Evolutionary conservation across 2,329 filamentous ascomycete genomes (phyloP).

Genomic region (Epichloe amarillans): DNA sequence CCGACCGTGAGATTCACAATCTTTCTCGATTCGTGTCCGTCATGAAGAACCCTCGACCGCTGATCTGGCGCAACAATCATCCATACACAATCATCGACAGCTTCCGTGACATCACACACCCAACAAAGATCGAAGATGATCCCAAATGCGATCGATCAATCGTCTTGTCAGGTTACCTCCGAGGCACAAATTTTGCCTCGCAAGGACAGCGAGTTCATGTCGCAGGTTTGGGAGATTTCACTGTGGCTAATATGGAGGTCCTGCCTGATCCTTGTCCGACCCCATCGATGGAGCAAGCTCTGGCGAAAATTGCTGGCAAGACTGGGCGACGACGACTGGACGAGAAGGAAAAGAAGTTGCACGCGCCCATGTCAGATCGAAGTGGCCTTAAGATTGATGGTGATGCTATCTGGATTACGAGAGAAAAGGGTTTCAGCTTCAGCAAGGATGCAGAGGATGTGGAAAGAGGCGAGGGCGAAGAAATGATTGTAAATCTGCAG

Average conservation of each 20-base stretch:
- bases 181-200: conserved; percentile 86
- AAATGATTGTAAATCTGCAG: conserved; percentile 84
- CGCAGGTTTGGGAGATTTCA: conserved; percentile 81
- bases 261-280: conserved; percentile 93
- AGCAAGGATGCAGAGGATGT: conserved; percentile 49
- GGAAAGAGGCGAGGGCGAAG: conserved; percentile 85
- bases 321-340: conserved; percentile 67
- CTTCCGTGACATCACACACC: conserved; percentile 89
- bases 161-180: conserved; percentile 82
- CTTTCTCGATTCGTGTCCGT: conserved; percentile 88
- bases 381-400: conserved; percentile 93
- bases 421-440: conserved; percentile 64
- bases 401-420: conserved; percentile 82
- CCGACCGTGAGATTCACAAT: conserved; percentile 92
- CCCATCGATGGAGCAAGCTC: conserved; percentile 74
- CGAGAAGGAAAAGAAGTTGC: conserved; percentile 92
- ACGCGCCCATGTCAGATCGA: conserved; percentile 96
- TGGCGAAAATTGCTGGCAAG: conserved; percentile 76
- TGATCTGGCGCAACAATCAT: conserved; percentile 93
- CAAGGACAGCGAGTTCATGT: conserved; percentile 80
- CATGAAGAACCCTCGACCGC: conserved; percentile 97
- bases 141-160: conserved; percentile 82
- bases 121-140: conserved; percentile 79
- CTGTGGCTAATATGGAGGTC: conserved; percentile 69
- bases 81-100: conserved; percentile 89